phyloP scores from a whole-genome alignment of 495 filamentous ascomycete species.

The Penicillium salamii region DNA sequence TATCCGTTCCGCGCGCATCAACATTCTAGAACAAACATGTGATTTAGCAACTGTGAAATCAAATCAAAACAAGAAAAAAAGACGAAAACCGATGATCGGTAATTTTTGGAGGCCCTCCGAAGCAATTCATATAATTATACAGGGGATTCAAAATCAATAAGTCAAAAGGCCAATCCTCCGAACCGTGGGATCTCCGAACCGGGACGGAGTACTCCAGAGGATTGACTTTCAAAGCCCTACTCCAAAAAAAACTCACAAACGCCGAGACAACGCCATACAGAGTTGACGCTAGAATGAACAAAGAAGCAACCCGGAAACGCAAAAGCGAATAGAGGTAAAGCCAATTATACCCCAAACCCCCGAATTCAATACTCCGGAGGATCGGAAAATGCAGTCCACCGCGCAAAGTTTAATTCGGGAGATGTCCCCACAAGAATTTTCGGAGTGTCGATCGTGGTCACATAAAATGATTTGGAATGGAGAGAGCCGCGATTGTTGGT shows the following conservation, averaged over 20 bases:
- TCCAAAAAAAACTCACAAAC: not conserved
- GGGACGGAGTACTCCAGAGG: not conserved
- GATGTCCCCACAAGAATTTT: not conserved
- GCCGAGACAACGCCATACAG: conserved; percentile 1
- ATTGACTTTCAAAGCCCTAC: too few species aligned
- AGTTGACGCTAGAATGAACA: not conserved
- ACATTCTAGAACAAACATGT: conserved; percentile 1
- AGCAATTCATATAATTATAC: not conserved
- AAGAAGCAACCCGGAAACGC: not conserved
- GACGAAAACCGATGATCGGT: too few species aligned
- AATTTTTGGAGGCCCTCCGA: not conserved
- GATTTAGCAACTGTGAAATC: not conserved
- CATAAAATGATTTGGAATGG: conserved; percentile 9
- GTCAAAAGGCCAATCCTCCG: not conserved
- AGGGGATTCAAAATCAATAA: not conserved
- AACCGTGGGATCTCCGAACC: not conserved
- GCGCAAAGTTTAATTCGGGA: conserved; percentile 16
- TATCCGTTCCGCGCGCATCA: conserved; percentile 3
- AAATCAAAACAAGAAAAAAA: not conserved
- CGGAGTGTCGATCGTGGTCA: conserved; percentile 20
- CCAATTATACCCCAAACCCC: not conserved
- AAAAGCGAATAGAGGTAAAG: conserved; percentile 1
- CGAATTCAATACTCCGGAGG: conserved; percentile 9
- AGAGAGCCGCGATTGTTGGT: conserved; percentile 14
- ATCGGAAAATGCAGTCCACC: conserved; percentile 2